Base-by-base conservation (phyloP, 2,329 filamentous ascomycete species). In the Fusarium subtropicale region DNA sequence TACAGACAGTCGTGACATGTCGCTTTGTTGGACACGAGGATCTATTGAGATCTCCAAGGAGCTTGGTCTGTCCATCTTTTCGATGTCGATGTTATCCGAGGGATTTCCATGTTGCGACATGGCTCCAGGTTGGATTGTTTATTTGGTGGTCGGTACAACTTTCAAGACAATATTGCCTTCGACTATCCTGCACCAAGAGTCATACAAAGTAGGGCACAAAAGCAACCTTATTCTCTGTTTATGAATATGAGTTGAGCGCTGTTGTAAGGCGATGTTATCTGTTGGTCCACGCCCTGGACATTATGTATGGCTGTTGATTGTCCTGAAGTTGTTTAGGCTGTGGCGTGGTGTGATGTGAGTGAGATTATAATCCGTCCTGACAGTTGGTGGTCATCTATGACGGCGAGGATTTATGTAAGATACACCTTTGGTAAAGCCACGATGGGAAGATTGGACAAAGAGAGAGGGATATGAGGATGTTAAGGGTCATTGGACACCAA, bases 31-130 rank as follows among this genome's bases (percentile, higher is more conserved):
- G 4, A 60, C 53, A 8, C 56, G 53, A 9, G 64, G 68, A 46
- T 78, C 75, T 51, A 76, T 64, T 1, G 74, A 74, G 2, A 73
- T 77, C 33, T 78, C 77, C n/a, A 76, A 64, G 6, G 78, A 81
- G 63, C 76, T 79, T 16, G 72, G 67, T 26, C 68, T 73, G 20
- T 78, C 79, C 41, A 76, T 54, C 44, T 78, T 80, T 46, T 80
- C 78, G 31, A 74, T 50, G 18, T 79, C 75, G 28, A 69, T 38
- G 13, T 52, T 39, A 5, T 39, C 52, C 46, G 65, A 54, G 18
- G 16, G 55, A 16, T 56, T 28, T 15, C 31, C 61, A 59, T 68
- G 55, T 26, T 71, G 55, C n/a, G 60, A 52, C 68, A 71, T 71
- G 20, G 41, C 38, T 54, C 41, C 28, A 18, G 20, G 4, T n/a